Base-by-base conservation (phyloP, 805 yeast species). In the Saccharomycopsis guyanensis region DNA sequence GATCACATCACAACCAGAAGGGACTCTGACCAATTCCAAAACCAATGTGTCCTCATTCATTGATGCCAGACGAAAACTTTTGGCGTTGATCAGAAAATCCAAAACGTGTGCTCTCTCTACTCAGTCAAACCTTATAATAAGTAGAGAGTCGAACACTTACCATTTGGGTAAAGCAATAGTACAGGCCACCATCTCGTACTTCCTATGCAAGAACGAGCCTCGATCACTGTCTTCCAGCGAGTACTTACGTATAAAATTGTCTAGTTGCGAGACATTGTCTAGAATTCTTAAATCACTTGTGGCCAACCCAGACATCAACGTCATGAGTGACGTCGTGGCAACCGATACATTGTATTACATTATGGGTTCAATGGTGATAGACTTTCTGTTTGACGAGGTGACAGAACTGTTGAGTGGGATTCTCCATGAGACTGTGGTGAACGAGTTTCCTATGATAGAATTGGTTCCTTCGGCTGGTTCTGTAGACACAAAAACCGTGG, bases 321-420 rank as follows among this genome's bases (percentile, higher is more conserved):
- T 42, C 8, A 53, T 77, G 29, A 68, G 64, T 45, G 80, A 77
- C 49, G 73, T 67, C 20, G 70, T 73, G 24, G 80, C 82, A 0
- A 66, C 73, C 0, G 69, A 76, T 43, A 63, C 84, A 3, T 64
- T 83, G 39, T 72, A 72, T 54, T 74, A 79, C 33, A 57, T 82
- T 22, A 58, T 84, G 18, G 94, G 93, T 2, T 80, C 82, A 7
- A 73, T 86, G 50, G 72, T 82, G 32, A 80, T 78, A 51, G 95
- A 86, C 61, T 86, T 80, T 65, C 94, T 95, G 1, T 86, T 86
- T 59, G 88, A 86, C 71, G 2, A 32, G 3, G 70, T 80, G n/a
- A 64, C 83, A 47, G 71, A 71, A 49, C 80, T 84, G 2, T 60
- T 86, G 23, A 74, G 85, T 51, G 91, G 83, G 53, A 70, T 84